These are phyloP conservation scores for Asclepias syriaca DNA, from an alignment of 257 asterid species.

Conservation along the genomic window DNA sequence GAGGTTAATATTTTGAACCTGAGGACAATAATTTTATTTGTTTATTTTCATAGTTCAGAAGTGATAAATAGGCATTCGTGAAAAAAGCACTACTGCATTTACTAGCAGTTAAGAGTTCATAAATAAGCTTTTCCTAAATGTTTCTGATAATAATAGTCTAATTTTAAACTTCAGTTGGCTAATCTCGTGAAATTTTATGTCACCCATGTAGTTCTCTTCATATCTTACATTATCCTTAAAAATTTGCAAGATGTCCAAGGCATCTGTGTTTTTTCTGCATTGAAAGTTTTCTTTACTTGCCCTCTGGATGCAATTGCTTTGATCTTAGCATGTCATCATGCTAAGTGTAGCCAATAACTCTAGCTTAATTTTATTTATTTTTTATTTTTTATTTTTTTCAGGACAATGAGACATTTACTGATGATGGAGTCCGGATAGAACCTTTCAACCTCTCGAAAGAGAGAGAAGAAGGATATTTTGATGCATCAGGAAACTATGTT, in stretches of 20 bases:
- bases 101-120: background rate
- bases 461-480: conserved; percentile 97
- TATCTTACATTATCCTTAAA: background rate
- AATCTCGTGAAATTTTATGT: background rate
- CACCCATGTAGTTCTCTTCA: background rate
- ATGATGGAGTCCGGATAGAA: conserved; percentile 67
- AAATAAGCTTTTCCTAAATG: background rate
- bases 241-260: background rate
- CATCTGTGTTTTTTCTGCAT: background rate
- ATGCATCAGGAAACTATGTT: conserved; percentile 80
- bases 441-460: conserved; percentile 85
- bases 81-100: background rate
- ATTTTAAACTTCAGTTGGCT: background rate
- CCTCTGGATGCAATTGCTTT: conserved; percentile 1
- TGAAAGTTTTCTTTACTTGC: background rate
- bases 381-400: conserved; percentile 31
- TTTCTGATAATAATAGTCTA: background rate
- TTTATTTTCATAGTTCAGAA: background rate
- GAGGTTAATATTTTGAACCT: conserved; percentile 33
- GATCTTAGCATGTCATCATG: conserved; percentile 8
- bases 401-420: conserved; percentile 66
- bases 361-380: conserved; percentile 1
- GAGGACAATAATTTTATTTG: too few species aligned
- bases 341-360: conserved; percentile 5
- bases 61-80: background rate